Evolutionary conservation across 2,329 filamentous ascomycete species (phyloP), one percentile per base, ranked within the genome.

Genomic region (Metarhizium rileyi): DNA sequence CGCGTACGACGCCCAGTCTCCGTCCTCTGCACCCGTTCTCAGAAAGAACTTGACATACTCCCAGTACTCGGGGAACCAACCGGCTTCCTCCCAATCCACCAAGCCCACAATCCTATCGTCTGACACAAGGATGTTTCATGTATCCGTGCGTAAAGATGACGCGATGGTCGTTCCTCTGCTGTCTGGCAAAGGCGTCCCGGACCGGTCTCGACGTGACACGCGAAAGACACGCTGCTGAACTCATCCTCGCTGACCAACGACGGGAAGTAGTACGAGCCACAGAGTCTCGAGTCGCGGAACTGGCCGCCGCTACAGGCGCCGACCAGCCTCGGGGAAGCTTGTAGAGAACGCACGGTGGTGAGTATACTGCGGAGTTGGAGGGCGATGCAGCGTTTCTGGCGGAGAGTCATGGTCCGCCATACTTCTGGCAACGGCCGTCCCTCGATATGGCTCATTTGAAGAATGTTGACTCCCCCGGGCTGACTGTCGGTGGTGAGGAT

Each of bases 1-100:
- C 10, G 42, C 48, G n/a, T 30, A 50, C 7, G 35, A 20, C 18
- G 22, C 7, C 48, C 43, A 50, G 43, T 46, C 48, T 10, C 43
- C 43, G n/a, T 50, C 45, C 9, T 41, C 40, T 4, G 14, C n/a
- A 8, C 25, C 26, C 12, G 41, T 27, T 9, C 25, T 40, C 33
- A 48, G 18, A 30, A 48, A 48, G 16, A 51, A 48, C 44, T 51
- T 44, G 38, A 45, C 49, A 9, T 45, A 51, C 3, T 51, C 49
- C 33, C 40, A 51, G 25, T 45, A 48, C 27, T 48, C 41, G 8
- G 45, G 45, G 33, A 48, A 48, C 45, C 30, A 51, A 20, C 41
- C 45, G 12, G 44, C 49, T 16, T 48, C 45, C 12, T 48, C 45
- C 40, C 45, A 45, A 28, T 45, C 45, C 27, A 50, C 25, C n/a